These are phyloP conservation scores for Xerocomellus dryophilus DNA, from an alignment of 768 basidiomycete genomes.

Conservation along the genomic window DNA sequence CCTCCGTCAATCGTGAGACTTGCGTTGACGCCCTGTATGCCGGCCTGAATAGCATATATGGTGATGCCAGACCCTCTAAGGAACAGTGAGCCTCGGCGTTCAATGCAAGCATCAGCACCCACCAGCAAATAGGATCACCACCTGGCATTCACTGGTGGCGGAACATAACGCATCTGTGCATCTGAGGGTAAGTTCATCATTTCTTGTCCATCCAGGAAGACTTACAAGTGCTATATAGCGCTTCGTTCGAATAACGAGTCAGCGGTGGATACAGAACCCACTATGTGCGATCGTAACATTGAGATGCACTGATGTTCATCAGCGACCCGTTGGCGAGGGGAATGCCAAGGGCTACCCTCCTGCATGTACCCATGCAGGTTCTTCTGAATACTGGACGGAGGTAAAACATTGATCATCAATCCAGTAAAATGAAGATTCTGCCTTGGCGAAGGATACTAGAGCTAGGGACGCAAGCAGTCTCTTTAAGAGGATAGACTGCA, in stretches of 20 bases:
- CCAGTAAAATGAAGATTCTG: constrained; percentile 2
- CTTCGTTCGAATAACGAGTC: background rate
- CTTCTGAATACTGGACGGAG: constrained; percentile 8
- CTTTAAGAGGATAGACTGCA: constrained; percentile 1
- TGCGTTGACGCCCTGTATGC: no score
- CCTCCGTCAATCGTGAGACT: no score
- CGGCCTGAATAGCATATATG: no score
- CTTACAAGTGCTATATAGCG: constrained; percentile 8
- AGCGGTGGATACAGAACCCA: background rate
- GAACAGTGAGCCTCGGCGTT: background rate
- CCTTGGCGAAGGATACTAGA: constrained; percentile 2
- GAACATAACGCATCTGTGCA: constrained; percentile 10
- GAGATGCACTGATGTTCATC: constrained; percentile 11
- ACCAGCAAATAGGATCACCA: constrained; percentile 16
- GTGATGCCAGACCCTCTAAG: constrained; percentile 17
- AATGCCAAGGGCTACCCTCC: constrained; percentile 9
- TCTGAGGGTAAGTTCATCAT: background rate
- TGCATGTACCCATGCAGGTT: constrained; percentile 9
- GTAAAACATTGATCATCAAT: constrained; percentile 19
- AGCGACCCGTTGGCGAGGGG: constrained; percentile 4
- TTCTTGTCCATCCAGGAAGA: background rate
- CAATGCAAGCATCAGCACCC: background rate
- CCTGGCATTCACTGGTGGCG: constrained; percentile 6
- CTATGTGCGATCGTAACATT: constrained; percentile 15
- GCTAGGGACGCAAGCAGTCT: background rate